Percentiles rank a stretch among this genome's conserved stretches.
Evolutionary conservation across 2,329 filamentous ascomycete genomes (phyloP).

Genomic region (Sporothrix pseudoabietina): DNA sequence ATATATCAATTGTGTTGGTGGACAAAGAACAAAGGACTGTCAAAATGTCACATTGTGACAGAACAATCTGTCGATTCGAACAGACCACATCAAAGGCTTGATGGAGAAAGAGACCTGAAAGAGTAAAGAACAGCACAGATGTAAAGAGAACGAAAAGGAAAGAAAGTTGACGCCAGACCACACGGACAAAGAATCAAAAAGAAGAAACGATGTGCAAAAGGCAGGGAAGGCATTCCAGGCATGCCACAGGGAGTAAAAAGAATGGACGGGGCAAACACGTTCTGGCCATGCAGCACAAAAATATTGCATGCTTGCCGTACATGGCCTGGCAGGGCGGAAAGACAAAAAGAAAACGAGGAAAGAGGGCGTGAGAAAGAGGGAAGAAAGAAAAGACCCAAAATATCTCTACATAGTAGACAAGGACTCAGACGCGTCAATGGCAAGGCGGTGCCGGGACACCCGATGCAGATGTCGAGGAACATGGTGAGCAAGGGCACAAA

Average conservation of each 20-base stretch:
- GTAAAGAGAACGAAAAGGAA: not conserved
- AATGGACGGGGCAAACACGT: not conserved
- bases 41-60: not conserved
- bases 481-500: conserved; percentile 12
- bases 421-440: conserved; percentile 1
- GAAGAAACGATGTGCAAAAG: conserved; percentile 18
- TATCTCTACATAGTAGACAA: not conserved
- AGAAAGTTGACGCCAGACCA: not conserved
- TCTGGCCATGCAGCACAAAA: conserved; percentile 9
- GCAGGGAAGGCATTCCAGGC: not conserved
- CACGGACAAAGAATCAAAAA: not conserved
- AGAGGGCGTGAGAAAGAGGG: not conserved
- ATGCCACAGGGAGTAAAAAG: not conserved
- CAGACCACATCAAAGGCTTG: not conserved
- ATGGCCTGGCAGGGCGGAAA: not conserved
- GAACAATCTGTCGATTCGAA: not conserved
- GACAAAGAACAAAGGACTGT: conserved; percentile 2
- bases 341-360: not conserved
- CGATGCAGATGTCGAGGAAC: not conserved
- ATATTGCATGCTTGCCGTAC: not conserved
- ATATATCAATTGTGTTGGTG: not conserved
- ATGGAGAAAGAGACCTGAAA: not conserved
- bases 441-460: not conserved
- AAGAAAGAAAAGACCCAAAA: not conserved
- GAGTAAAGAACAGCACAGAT: not conserved